These are phyloP conservation scores for Rhizopogon salebrosus DNA, from an alignment of 768 basidiomycete genomes.

Conservation along the genomic window DNA sequence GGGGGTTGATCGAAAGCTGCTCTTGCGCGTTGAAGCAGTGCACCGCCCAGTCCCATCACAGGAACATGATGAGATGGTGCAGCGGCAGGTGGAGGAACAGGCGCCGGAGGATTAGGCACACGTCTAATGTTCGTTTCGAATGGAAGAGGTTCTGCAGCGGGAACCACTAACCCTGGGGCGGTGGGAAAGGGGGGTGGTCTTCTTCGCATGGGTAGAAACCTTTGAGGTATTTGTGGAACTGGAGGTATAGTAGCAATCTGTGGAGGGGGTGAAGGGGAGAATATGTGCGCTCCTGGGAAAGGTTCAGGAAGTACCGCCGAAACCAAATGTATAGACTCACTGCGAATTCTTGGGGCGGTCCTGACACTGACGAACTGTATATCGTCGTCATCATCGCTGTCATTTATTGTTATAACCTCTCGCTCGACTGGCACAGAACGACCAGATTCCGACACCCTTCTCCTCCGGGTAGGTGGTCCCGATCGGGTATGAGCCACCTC, in stretches of 20 bases:
- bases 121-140: constrained; percentile 37
- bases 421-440: constrained; percentile 10
- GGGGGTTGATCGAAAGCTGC: constrained; percentile 11
- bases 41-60: constrained; percentile 62
- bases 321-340: constrained; percentile 10
- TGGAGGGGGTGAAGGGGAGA: constrained; percentile 47
- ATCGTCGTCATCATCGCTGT: constrained; percentile 38
- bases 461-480: constrained; percentile 19
- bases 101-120: constrained; percentile 15
- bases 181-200: constrained; percentile 26
- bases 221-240: constrained; percentile 43
- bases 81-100: constrained; percentile 26
- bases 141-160: constrained; percentile 45
- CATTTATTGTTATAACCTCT: constrained; percentile 30
- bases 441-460: constrained; percentile 19
- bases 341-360: constrained; percentile 10
- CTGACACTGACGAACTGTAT: constrained; percentile 22
- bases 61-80: constrained; percentile 56
- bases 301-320: neutral
- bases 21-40: constrained; percentile 41
- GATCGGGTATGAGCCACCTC: constrained; percentile 23
- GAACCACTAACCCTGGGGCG: constrained; percentile 41
- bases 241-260: constrained; percentile 42
- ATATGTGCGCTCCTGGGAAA: constrained; percentile 23
- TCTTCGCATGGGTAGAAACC: constrained; percentile 35